phyloP scores from a whole-genome alignment of 345 rosid genomes.

The Populus pruinosa region DNA sequence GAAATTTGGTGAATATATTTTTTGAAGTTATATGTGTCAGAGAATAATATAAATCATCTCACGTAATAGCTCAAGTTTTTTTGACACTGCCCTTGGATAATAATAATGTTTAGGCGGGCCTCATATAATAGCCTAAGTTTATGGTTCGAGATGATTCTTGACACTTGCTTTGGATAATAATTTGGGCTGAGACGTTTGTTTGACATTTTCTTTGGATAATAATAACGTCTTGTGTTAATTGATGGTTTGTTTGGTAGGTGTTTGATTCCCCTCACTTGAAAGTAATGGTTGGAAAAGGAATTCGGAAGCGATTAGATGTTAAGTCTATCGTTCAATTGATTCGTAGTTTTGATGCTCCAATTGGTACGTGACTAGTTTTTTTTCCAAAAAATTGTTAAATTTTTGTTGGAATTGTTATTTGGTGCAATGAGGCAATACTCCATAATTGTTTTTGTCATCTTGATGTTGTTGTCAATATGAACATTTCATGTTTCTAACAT shows the following conservation, averaged over 20 bases:
- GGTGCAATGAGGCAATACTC: not conserved
- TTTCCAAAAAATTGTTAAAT: not conserved
- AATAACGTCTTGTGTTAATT: not conserved
- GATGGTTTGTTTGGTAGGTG: constrained; percentile 42
- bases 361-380: constrained; percentile 39
- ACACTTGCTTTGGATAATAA: too few species aligned
- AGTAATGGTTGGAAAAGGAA: constrained; percentile 59
- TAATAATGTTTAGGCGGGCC: too few species aligned
- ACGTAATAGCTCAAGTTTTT: too few species aligned
- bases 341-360: constrained; percentile 59
- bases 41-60: too few species aligned
- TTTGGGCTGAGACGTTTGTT: too few species aligned
- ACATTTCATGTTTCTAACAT: not conserved
- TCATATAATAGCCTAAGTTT: too few species aligned
- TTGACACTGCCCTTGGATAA: too few species aligned
- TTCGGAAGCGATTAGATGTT: constrained; percentile 75
- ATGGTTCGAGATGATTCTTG: too few species aligned
- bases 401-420: not conserved
- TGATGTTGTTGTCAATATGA: not conserved
- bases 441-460: not conserved
- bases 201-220: too few species aligned
- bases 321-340: constrained; percentile 71
- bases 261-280: constrained; percentile 77
- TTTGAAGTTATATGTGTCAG: not conserved
- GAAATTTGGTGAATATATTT: not conserved